phyloP scores from a whole-genome alignment of 1,139 yeast genomes.

The Zygosaccharomyces pseudobailii region DNA sequence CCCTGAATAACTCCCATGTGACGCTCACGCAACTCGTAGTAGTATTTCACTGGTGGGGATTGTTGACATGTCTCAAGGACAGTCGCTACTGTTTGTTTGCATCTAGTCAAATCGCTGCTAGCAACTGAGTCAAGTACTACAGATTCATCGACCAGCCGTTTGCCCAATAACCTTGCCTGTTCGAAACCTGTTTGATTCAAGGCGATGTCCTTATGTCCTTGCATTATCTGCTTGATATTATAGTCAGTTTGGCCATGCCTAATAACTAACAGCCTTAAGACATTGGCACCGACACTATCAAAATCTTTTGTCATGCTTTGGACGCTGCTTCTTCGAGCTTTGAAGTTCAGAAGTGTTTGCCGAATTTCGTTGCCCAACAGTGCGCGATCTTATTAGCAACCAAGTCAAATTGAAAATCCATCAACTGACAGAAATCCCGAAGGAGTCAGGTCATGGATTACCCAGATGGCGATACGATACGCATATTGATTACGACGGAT shows the following conservation, averaged over 20 bases:
- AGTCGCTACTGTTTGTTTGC: slow-evolving; percentile 49
- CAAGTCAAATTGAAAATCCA: neutral
- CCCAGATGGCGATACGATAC: slow-evolving; percentile 52
- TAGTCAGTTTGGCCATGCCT: slow-evolving; percentile 82
- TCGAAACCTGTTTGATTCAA: slow-evolving; percentile 53
- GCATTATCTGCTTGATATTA: slow-evolving; percentile 60
- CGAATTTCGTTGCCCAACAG: neutral
- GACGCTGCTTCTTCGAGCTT: slow-evolving; percentile 12
- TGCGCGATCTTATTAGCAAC: neutral
- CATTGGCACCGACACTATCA: slow-evolving; percentile 34
- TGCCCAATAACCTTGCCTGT: slow-evolving; percentile 54
- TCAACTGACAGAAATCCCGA: neutral
- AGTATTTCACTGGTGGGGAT: slow-evolving; percentile 22
- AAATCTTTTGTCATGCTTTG: slow-evolving; percentile 20
- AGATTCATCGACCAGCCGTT: slow-evolving; percentile 20
- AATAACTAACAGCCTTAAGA: slow-evolving; percentile 54
- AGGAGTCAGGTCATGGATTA: slow-evolving; percentile 18
- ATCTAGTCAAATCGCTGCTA: slow-evolving; percentile 59
- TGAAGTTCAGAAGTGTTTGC: neutral
- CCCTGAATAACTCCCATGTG: slow-evolving; percentile 81
- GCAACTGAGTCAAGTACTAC: slow-evolving; percentile 45
- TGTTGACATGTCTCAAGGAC: slow-evolving; percentile 36
- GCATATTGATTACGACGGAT: slow-evolving; percentile 83
- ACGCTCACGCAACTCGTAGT: slow-evolving; percentile 59
- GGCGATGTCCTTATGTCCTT: slow-evolving; percentile 63